Conservation (phyloP, 192 early-diverging fungal genomes). For the Coemansia sp. region DNA sequence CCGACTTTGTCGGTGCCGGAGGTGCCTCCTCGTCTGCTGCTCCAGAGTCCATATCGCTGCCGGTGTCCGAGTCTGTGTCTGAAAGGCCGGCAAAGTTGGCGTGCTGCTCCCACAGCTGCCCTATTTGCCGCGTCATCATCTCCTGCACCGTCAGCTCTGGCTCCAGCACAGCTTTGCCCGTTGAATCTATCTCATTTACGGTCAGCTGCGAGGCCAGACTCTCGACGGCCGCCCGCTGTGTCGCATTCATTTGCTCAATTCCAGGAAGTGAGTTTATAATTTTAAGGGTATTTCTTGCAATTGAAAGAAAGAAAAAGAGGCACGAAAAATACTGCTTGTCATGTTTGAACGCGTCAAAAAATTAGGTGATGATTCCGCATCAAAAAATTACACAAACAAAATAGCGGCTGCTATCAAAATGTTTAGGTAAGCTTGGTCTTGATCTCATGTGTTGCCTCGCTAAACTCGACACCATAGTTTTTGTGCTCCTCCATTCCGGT, state of each 20-base stretch:
- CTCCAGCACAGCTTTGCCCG: slow-evolving; percentile 17
- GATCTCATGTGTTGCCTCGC: no score
- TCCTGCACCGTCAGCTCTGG: slow-evolving; percentile 23
- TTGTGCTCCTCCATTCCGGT: no score
- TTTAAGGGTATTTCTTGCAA: no score
- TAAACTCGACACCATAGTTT: no score
- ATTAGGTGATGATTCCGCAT: no score
- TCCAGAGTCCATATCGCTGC: slow-evolving; percentile 5
- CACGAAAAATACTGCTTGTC: no score
- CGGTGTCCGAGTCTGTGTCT: slow-evolving; percentile 11
- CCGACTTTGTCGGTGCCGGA: background rate
- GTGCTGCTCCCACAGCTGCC: slow-evolving; percentile 42
- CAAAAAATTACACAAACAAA: no score
- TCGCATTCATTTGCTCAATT: background rate
- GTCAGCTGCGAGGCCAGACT: slow-evolving; percentile 14
- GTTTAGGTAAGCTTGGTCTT: no score
- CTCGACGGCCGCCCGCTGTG: slow-evolving; percentile 25
- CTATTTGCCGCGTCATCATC: slow-evolving; percentile 36
- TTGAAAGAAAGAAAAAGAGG: no score
- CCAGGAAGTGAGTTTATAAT: no score
- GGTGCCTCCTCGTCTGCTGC: background rate
- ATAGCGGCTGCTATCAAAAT: no score
- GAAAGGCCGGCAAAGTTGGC: slow-evolving; percentile 31
- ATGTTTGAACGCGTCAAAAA: no score
- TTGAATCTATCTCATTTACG: slow-evolving; percentile 25